Evolutionary conservation across 2,329 filamentous ascomycete species (phyloP), one percentile per base, ranked within the genome.

Genomic region (Stenocarpella maydis): DNA sequence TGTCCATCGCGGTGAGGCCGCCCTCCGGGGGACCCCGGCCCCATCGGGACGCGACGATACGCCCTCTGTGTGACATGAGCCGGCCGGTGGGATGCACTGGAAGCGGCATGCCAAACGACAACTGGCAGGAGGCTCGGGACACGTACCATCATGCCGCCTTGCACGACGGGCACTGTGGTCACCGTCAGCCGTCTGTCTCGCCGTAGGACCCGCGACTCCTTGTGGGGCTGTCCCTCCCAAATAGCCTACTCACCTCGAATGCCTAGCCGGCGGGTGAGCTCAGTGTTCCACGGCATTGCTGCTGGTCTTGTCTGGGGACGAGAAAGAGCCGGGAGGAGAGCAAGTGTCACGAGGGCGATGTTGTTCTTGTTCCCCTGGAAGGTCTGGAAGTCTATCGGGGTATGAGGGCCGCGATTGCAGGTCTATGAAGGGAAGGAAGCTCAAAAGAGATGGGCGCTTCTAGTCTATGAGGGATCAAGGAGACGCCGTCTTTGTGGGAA

Each of bases 111-210:
- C 43, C 17, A 68, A 17, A 9, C 52, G 54, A 69, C 39, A 72
- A 19, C 26, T 21, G 39, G 73, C 72, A 73, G 58, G 75, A 73
- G 58, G 75, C 74, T 72, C 76, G 75, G 49, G 55, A 15, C 37
- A 68, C 71, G 19, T 67, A 72, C 71, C 78, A 78, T 80, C 92
- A 96, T 95, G 76, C 93, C 93, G 78, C 93, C 93, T 80, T 96
- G 93, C 70, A 96, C 91, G 71, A 96, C 85, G 75, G 93, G 93
- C 73, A 95, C 91, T 92, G 75, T 55, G 65, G 65, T 34, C 64
- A 31, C 45, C 64, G 73, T 79, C 69, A 79, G 77, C 72, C 54
- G 45, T 15, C 6, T 19, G 17, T 60, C 26, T 45, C 24, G 2
- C 34, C 34, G 34, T 37, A 37, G 34, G n/a, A 17, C 39, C n/a